These are phyloP conservation scores for Apiotrichum akiyoshidainum DNA, from an alignment of 1,284 basidiomycete genomes.

Conservation along the genomic window DNA sequence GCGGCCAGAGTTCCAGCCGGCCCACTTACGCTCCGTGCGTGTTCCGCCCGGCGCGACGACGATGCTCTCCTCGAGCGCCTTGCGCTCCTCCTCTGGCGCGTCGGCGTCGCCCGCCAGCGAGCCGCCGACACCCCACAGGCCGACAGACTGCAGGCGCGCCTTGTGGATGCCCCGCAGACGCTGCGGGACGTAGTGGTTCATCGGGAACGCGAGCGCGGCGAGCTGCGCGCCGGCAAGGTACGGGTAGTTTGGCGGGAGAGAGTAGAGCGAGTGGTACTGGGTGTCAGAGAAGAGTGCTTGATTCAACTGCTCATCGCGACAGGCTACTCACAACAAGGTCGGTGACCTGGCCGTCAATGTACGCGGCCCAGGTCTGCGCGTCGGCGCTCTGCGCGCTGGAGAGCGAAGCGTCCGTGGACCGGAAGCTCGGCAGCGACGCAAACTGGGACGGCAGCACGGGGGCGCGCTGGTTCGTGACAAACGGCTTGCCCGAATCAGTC, in stretches of 20 bases:
- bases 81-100: conserved; percentile 28
- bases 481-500: conserved; percentile 31
- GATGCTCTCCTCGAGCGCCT: conserved; percentile 29
- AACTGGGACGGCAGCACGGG: conserved; percentile 24
- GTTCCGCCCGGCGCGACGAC: conserved; percentile 43
- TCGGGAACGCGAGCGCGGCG: conserved; percentile 31
- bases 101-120: conserved; percentile 22
- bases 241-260: conserved; percentile 42
- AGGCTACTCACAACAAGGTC: conserved; percentile 40
- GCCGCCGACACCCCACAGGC: conserved; percentile 45
- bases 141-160: conserved; percentile 37
- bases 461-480: conserved; percentile 26
- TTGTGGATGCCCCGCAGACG: conserved; percentile 35
- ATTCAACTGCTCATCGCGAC: not conserved
- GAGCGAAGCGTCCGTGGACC: conserved; percentile 32
- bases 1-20: conserved; percentile 35
- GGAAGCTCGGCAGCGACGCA: conserved; percentile 25
- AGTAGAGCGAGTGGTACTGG: conserved; percentile 48
- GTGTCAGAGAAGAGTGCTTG: not conserved
- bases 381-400: conserved; percentile 30
- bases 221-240: conserved; percentile 34
- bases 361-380: conserved; percentile 36
- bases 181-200: conserved; percentile 43
- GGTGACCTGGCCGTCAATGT: conserved; percentile 40
- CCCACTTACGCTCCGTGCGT: conserved; percentile 33